Conservation (phyloP, 257 asterid genomes). For the Ehretia macrophylla region DNA sequence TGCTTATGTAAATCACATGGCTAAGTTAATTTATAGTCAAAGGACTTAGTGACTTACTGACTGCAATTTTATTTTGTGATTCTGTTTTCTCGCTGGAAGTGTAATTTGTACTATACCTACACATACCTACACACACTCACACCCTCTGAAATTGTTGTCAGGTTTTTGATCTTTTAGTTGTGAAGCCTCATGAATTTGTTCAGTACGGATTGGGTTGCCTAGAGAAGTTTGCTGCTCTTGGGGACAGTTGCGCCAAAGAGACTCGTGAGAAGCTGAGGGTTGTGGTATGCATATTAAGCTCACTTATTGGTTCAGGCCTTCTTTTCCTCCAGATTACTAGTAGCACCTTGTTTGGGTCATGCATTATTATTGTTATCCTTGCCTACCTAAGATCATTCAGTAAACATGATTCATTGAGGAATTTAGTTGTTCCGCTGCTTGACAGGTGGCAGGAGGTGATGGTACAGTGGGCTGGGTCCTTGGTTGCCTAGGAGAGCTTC, state of each 20-base stretch:
- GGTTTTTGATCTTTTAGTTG: slow-evolving; percentile 87
- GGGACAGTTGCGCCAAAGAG: slow-evolving; percentile 75
- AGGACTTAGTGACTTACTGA: no score
- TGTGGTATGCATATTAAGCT: slow-evolving; percentile 55
- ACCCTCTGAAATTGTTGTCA: slow-evolving; percentile 31
- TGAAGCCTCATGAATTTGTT: slow-evolving; percentile 95
- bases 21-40: neutral
- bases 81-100: no score
- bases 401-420: slow-evolving; percentile 4
- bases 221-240: slow-evolving; percentile 75
- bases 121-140: neutral
- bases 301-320: slow-evolving; percentile 3
- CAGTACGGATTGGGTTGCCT: slow-evolving; percentile 87
- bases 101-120: no score
- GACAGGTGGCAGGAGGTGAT: slow-evolving; percentile 99
- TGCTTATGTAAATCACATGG: no score
- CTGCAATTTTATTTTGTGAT: neutral
- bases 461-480: slow-evolving; percentile 99
- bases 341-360: no score
- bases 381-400: no score
- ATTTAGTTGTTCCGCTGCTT: slow-evolving; percentile 21
- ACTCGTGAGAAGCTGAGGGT: slow-evolving; percentile 83
- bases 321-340: neutral
- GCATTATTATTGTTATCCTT: no score
- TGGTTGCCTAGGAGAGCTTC: slow-evolving; percentile 89